Evolutionary conservation across 2,329 filamentous ascomycete species (phyloP), one percentile per base, ranked within the genome.

Genomic region (Fusarium guadeloupense): DNA sequence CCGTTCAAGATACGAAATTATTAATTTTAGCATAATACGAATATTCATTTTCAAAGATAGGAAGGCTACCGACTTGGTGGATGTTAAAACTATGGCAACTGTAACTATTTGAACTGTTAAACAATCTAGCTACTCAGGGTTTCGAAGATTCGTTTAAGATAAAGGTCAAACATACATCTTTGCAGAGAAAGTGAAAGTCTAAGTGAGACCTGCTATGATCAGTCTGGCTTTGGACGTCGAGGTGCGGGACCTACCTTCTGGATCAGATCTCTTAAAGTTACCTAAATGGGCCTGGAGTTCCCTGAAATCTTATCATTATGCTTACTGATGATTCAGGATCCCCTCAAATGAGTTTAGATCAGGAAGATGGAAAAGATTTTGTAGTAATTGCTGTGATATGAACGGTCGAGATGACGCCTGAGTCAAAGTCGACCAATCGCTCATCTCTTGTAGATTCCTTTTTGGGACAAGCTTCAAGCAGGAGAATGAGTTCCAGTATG

Each of bases 361-460:
- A 10, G 31, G n/a, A 34, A 34, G n/a, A 10, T 17, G n/a, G 31
- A 34, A 34, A 16, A 34, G 31, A 34, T 16, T 10, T n/a, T 10
- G 31, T 19, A 10, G 16, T 17, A 10, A 34, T 34, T 17, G 31
- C 9, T 10, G n/a, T 10, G 31, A 34, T 9, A 6, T 10, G 4
- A 21, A 19, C 21, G 16, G 21, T 19, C 35, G 6, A 34, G 16
- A 49, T 6, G 16, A 33, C 9, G 23, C 25, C 17, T 34, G 10
- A 34, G 28, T 17, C 16, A 16, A 17, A 17, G 8, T 19, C 23
- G 35, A 16, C 44, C 33, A 28, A 25, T 54, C 28, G 46, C 34
- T 1, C 54, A 59, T 63, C 59, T 63, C 60, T 59, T 63, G n/a
- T 5, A 63, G 39, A 59, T 63, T 64, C 60, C 59, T 34, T 31